Evolutionary conservation across 208 protist species (phyloP).

Genomic region (Wallacemonas sp.): DNA sequence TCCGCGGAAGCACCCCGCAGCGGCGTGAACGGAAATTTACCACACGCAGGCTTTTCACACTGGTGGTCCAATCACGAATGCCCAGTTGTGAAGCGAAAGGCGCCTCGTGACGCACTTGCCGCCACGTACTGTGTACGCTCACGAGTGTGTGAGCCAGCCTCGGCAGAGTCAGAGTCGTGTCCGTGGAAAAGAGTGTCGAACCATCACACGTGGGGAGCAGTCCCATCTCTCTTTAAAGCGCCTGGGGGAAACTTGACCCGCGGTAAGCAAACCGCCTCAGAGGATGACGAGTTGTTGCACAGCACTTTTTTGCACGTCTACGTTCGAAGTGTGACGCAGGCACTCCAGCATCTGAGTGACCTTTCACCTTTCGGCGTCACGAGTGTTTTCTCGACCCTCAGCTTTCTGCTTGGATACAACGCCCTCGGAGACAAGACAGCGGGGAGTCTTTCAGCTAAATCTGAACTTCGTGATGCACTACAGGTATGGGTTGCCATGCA

Average conservation of each 20-base stretch:
- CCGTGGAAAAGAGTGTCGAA: no score
- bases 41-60: not conserved
- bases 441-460: not conserved
- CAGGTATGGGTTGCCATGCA: not conserved
- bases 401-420: slow-evolving; percentile 1
- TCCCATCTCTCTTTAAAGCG: no score
- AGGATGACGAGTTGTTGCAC: slow-evolving; percentile 6
- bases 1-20: not conserved
- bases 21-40: not conserved
- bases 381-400: slow-evolving; percentile 19
- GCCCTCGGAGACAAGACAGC: not conserved
- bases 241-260: no score
- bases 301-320: slow-evolving; percentile 21
- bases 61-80: not conserved
- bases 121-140: no score
- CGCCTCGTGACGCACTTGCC: no score
- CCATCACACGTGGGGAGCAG: no score
- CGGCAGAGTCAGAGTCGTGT: no score
- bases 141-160: no score
- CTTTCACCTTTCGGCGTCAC: slow-evolving; percentile 9
- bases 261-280: no score
- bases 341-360: slow-evolving; percentile 3
- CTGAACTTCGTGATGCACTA: not conserved
- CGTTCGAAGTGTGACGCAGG: slow-evolving; percentile 14
- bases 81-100: no score